Evolutionary conservation across 1,139 yeast species (phyloP).

Genomic region (Hyphopichia burtonii): DNA sequence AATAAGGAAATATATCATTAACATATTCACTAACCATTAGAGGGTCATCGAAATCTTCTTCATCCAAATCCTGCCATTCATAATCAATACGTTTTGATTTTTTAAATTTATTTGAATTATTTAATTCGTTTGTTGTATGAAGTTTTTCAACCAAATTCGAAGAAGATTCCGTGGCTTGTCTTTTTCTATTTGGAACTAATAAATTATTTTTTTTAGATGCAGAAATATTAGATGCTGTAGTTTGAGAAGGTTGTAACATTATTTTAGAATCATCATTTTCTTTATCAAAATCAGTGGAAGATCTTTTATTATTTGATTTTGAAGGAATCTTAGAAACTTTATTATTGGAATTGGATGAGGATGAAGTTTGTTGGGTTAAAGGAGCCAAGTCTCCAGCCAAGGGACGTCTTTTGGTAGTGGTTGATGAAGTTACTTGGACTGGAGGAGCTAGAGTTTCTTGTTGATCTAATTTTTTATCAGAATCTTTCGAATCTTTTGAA

Average conservation of each 20-base stretch:
- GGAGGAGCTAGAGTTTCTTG: slow-evolving; percentile 1
- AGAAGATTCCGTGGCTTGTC: slow-evolving; percentile 57
- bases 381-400: slow-evolving; percentile 37
- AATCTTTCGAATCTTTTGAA: slow-evolving; percentile 2
- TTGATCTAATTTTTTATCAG: background rate
- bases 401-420: slow-evolving; percentile 24
- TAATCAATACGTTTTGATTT: slow-evolving; percentile 45
- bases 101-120: slow-evolving; percentile 19
- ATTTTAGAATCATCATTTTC: background rate
- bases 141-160: slow-evolving; percentile 49
- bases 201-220: slow-evolving; percentile 10
- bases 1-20: slow-evolving; percentile 77
- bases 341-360: background rate
- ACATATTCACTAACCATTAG: slow-evolving; percentile 94
- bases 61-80: slow-evolving; percentile 89
- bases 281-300: slow-evolving; percentile 1
- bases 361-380: slow-evolving; percentile 19
- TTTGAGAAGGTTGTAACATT: background rate
- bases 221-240: background rate
- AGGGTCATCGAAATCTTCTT: slow-evolving; percentile 89
- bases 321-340: background rate
- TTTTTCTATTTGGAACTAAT: slow-evolving; percentile 42
- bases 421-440: slow-evolving; percentile 4
- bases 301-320: background rate
- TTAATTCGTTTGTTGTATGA: slow-evolving; percentile 18